Conservation (phyloP, 2,329 filamentous ascomycete genomes). For the Gaeumannomyces sp. region DNA sequence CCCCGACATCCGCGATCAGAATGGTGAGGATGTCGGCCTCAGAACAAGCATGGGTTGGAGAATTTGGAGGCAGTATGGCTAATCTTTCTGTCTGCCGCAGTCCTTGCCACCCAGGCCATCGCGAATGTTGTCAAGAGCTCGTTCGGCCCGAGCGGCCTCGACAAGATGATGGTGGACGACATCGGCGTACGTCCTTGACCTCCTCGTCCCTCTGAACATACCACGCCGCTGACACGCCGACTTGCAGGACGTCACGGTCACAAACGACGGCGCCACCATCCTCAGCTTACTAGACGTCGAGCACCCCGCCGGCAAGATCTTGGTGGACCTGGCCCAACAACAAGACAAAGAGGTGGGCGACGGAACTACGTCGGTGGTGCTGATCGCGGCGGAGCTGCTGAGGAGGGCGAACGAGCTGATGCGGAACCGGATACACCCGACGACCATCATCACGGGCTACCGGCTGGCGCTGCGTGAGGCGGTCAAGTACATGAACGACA, state of each 20-base stretch:
- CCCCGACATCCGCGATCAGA: slow-evolving; percentile 93
- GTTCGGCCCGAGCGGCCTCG: slow-evolving; percentile 91
- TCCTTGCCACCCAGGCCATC: slow-evolving; percentile 91
- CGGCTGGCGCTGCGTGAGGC: slow-evolving; percentile 90
- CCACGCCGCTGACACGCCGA: not conserved
- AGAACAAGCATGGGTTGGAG: no score
- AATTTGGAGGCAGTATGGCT: not conserved
- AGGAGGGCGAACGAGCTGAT: slow-evolving; percentile 94
- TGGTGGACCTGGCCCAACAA: slow-evolving; percentile 95
- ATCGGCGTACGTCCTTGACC: slow-evolving; percentile 64
- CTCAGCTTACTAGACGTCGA: slow-evolving; percentile 92
- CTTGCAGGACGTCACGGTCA: slow-evolving; percentile 85
- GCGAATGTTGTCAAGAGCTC: slow-evolving; percentile 99
- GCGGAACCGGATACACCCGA: slow-evolving; percentile 99
- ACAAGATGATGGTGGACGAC: slow-evolving; percentile 99
- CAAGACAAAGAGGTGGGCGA: slow-evolving; percentile 99
- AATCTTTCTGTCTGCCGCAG: slow-evolving; percentile 35
- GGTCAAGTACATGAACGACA: slow-evolving; percentile 98
- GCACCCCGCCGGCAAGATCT: slow-evolving; percentile 95
- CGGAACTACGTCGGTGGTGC: slow-evolving; percentile 94
- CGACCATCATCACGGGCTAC: slow-evolving; percentile 98
- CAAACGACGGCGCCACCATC: slow-evolving; percentile 97
- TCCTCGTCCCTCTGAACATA: not conserved
- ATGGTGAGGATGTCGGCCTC: slow-evolving; percentile 49
- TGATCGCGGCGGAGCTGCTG: slow-evolving; percentile 93